Conservation (phyloP, 805 yeast genomes). For the Wickerhamomyces rabaulensis region DNA sequence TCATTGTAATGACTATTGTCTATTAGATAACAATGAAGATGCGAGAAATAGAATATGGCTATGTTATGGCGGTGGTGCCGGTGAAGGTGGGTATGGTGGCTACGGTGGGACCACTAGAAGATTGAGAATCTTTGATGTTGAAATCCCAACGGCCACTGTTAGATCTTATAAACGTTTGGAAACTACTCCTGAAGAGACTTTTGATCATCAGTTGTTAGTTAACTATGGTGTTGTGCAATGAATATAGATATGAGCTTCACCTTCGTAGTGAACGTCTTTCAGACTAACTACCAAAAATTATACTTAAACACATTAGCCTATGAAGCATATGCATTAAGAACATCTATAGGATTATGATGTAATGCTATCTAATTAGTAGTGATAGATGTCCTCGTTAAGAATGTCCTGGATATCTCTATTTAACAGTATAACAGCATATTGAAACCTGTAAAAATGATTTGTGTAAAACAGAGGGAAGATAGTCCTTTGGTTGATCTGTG, state of each 20-base stretch:
- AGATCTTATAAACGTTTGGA: slow-evolving; percentile 73
- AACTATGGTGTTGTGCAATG: slow-evolving; percentile 9
- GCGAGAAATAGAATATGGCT: slow-evolving; percentile 52
- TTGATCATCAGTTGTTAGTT: slow-evolving; percentile 39
- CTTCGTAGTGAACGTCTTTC: too few relatives aligned
- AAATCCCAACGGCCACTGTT: slow-evolving; percentile 38
- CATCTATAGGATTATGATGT: too few relatives aligned
- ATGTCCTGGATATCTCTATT: slow-evolving; percentile 32
- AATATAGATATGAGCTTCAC: not conserved
- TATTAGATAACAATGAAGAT: slow-evolving; percentile 39
- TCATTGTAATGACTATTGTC: slow-evolving; percentile 90
- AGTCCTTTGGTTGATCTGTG: slow-evolving; percentile 24
- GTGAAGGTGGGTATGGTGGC: slow-evolving; percentile 96
- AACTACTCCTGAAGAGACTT: slow-evolving; percentile 39
- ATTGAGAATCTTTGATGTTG: slow-evolving; percentile 64
- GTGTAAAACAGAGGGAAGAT: slow-evolving; percentile 37
- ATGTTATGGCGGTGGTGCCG: slow-evolving; percentile 91
- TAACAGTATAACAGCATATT: slow-evolving; percentile 33
- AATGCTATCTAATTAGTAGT: too few relatives aligned
- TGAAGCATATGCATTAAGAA: too few relatives aligned
- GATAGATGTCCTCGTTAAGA: slow-evolving; percentile 11
- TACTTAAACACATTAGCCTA: too few relatives aligned
- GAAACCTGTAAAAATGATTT: slow-evolving; percentile 32
- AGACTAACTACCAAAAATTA: too few relatives aligned
- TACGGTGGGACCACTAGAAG: slow-evolving; percentile 85